Evolutionary conservation across 2,329 filamentous ascomycete species (phyloP), one percentile per base, ranked within the genome.

Genomic region (Aspergillus niger): DNA sequence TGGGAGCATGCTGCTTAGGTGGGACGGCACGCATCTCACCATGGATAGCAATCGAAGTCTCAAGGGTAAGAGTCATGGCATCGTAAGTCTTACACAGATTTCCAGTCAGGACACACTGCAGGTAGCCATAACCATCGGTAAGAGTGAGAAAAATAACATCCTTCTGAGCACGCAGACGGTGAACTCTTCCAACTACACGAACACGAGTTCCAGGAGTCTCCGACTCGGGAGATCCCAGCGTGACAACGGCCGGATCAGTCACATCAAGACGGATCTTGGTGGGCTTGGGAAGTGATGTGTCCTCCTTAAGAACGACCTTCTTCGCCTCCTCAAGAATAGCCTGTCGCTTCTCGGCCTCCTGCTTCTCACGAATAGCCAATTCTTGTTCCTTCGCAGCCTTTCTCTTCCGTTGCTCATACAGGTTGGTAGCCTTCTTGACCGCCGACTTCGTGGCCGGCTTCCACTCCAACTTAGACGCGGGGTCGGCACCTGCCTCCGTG

Each of bases 61-160:
- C 92, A 64, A 90, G 88, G 32, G 91, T 91, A 68, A 97, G 85
- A 24, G 90, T 92, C 69, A 96, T 82, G 63, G 91, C 91, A 72
- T 96, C 92, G 81, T 96, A 96, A n/a, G 91, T 94, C 82, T 92
- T 92, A 67, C 91, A 89, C 69, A 98, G 84, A 64, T 92, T 84
- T 59, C 92, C 92, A 3, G 87, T 85, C 67, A 97, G 81, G 63
- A 97, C 85, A 72, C 91, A 93, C 81, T 97, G 92, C 75, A 98
- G 83, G 72, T 89, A 88, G 57, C 90, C 91, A 71, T 93, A 91
- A 60, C 93, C 93, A 73, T 96, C 91, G 64, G 88, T 84, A 65
- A 97, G 81, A n/a, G 89, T 94, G 72, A 97, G 83, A 78, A 97
- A 97, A 58, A 92, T 88, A 65, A 91, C 86, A 72, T 91, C 89